Conservation (phyloP, 768 basidiomycete species). For the Suillus bovinus region DNA sequence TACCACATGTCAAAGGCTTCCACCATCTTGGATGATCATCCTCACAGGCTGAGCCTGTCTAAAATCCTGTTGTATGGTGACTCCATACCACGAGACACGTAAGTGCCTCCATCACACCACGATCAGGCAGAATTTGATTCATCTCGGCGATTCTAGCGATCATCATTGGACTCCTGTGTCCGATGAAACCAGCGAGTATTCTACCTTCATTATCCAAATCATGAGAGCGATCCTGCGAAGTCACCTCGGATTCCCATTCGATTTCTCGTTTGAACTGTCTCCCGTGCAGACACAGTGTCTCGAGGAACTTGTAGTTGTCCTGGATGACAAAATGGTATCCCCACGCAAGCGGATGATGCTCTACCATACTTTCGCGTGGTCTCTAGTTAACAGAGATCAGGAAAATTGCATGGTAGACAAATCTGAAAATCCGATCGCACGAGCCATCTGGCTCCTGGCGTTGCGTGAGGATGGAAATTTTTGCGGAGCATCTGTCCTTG, state of each 20-base stretch:
- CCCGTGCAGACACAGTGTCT: background rate
- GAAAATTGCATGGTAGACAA: background rate
- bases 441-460: background rate
- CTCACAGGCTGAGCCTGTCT: background rate
- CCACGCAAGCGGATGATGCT: background rate
- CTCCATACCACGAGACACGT: background rate
- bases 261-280: background rate
- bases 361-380: background rate
- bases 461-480: background rate
- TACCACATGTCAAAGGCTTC: background rate
- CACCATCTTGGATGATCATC: background rate
- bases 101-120: background rate
- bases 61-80: background rate
- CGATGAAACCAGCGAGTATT: background rate
- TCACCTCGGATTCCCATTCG: background rate
- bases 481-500: background rate
- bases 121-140: no score
- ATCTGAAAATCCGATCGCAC: background rate
- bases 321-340: rapidly evolving
- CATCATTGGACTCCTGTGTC: background rate
- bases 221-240: background rate
- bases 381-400: background rate
- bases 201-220: background rate
- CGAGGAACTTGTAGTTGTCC: background rate
- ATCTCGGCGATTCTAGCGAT: no score